Evolutionary conservation across 257 asterid genomes (phyloP).

Genomic region (Striga asiatica): DNA sequence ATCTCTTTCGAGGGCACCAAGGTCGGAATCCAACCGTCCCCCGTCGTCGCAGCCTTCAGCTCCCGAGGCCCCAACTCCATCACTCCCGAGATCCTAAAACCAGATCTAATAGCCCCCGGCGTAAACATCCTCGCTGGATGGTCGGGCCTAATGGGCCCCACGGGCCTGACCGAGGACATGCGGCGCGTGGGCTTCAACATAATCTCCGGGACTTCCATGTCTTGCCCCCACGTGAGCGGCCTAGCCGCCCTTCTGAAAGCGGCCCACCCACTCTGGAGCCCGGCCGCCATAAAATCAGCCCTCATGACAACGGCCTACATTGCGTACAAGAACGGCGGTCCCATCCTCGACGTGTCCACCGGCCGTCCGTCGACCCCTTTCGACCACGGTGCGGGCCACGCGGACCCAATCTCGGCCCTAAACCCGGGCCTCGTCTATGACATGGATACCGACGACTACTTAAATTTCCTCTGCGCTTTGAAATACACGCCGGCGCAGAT

Average conservation of each 20-base stretch:
- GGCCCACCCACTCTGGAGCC: background rate
- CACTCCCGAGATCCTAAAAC: background rate
- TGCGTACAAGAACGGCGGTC: background rate
- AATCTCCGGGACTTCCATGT: background rate
- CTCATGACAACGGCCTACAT: slow-evolving; percentile 38
- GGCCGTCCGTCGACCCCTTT: background rate
- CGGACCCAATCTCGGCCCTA: background rate
- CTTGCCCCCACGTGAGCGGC: background rate
- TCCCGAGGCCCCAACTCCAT: background rate
- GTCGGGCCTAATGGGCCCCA: background rate
- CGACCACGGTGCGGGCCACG: background rate
- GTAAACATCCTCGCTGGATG: background rate
- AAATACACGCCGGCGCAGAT: slow-evolving; percentile 39
- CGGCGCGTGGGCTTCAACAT: background rate
- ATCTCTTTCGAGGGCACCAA: background rate
- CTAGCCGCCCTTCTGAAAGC: background rate
- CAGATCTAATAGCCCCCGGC: background rate
- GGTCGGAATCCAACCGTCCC: background rate
- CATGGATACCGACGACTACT: background rate
- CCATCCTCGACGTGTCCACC: background rate
- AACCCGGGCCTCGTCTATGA: background rate
- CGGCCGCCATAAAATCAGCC: background rate
- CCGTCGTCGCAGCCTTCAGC: background rate
- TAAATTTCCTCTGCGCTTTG: background rate
- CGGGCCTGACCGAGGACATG: background rate